A percentile compares a stretch with the other conserved stretches of the same genome.
These are phyloP conservation scores for Saturnispora besseyi DNA, from an alignment of 805 yeast genomes.

Conservation along the genomic window DNA sequence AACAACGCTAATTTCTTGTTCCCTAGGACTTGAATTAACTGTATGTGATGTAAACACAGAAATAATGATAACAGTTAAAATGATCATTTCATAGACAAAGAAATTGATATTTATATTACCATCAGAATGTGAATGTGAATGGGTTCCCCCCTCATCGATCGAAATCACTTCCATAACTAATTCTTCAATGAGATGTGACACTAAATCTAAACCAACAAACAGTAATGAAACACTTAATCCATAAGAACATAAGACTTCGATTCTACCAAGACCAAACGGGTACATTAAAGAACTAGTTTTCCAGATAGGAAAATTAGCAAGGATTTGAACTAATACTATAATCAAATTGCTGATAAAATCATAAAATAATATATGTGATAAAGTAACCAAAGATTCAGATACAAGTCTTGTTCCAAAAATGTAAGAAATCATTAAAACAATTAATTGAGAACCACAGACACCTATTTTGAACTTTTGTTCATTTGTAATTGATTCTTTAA, in stretches of 20 bases:
- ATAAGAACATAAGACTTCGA: slow-evolving; percentile 81
- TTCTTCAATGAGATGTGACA: slow-evolving; percentile 84
- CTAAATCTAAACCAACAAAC: slow-evolving; percentile 84
- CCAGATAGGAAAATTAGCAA: slow-evolving; percentile 94
- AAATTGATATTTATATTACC: slow-evolving; percentile 16
- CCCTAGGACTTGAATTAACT: slow-evolving; percentile 9
- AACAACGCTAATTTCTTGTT: slow-evolving; percentile 4
- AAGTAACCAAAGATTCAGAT: slow-evolving; percentile 56
- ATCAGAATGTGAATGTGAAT: slow-evolving; percentile 22
- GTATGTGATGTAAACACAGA: slow-evolving; percentile 30
- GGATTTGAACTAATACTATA: slow-evolving; percentile 61
- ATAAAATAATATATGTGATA: slow-evolving; percentile 81
- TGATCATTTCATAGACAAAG: slow-evolving; percentile 23
- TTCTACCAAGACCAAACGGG: slow-evolving; percentile 91
- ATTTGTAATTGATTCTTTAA: slow-evolving; percentile 46
- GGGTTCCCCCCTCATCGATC: slow-evolving; percentile 11
- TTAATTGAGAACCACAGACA: slow-evolving; percentile 53
- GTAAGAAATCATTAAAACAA: slow-evolving; percentile 48
- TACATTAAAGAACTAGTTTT: slow-evolving; percentile 66
- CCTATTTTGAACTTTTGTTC: slow-evolving; percentile 49
- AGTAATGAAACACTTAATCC: slow-evolving; percentile 76
- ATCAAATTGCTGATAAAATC: slow-evolving; percentile 73
- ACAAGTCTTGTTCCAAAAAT: slow-evolving; percentile 48
- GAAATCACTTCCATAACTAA: slow-evolving; percentile 36
- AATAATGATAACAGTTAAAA: slow-evolving; percentile 20